Evolutionary conservation across 1,139 yeast genomes (phyloP).

Genomic region (Diutina neorugosa): DNA sequence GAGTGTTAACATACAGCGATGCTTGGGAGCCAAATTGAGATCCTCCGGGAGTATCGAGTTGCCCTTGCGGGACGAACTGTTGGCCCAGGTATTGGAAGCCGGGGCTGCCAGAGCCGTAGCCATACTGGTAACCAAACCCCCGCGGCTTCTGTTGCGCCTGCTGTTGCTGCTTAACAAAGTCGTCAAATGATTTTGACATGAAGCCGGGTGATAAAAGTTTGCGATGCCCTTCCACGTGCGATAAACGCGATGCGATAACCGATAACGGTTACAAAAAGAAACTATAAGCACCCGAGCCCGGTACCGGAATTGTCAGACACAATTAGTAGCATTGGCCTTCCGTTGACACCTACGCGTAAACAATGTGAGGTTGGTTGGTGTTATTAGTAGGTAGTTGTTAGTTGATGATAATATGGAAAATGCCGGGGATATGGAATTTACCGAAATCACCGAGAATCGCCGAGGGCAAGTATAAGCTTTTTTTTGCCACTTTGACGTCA

Average conservation of each 20-base stretch:
- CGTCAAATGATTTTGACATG: slow-evolving; percentile 23
- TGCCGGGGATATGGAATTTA: no score
- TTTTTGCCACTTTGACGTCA: no score
- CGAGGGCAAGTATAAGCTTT: no score
- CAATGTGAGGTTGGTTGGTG: no score
- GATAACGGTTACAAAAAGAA: not conserved
- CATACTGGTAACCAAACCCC: slow-evolving; percentile 9
- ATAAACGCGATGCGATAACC: not conserved
- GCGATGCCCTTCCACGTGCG: not conserved
- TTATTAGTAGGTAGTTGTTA: no score
- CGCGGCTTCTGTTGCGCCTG: slow-evolving; percentile 10
- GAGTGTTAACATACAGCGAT: not conserved
- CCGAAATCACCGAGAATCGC: no score
- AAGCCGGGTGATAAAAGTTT: not conserved
- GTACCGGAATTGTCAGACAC: not conserved
- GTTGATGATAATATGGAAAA: no score
- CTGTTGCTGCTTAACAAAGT: slow-evolving; percentile 22
- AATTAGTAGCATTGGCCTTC: no score
- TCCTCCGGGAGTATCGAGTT: not conserved
- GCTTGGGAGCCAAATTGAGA: slow-evolving; percentile 1
- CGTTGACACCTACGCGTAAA: no score
- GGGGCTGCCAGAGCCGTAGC: slow-evolving; percentile 5
- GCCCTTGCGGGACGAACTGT: slow-evolving; percentile 5
- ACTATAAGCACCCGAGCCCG: no score
- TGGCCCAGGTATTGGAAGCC: slow-evolving; percentile 8